These are phyloP conservation scores for Acmispon strigosus DNA, from an alignment of 306 rosid genomes.

Conservation along the genomic window DNA sequence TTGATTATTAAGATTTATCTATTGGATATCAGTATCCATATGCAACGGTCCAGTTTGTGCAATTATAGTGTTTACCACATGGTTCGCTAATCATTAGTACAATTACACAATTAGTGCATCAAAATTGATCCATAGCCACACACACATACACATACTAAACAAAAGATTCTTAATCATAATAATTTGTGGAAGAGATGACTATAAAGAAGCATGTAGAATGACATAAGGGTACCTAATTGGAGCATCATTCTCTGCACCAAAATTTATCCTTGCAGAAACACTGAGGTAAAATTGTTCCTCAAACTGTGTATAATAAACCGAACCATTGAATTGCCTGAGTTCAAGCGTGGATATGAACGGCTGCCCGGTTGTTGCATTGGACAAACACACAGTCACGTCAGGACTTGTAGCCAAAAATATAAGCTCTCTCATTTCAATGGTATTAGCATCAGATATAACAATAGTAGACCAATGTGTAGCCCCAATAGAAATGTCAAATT, in stretches of 20 bases:
- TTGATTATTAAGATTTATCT: background rate
- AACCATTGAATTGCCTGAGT: constrained; percentile 93
- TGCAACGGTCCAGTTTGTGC: too few species aligned
- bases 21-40: background rate
- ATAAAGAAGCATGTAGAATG: constrained; percentile 4
- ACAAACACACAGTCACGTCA: constrained; percentile 67
- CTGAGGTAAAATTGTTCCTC: constrained; percentile 78
- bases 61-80: background rate
- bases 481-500: constrained; percentile 86
- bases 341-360: constrained; percentile 96
- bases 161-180: background rate
- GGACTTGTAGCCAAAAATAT: constrained; percentile 80
- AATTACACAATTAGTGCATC: background rate
- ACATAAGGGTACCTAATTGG: constrained; percentile 53
- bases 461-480: constrained; percentile 90
- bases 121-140: background rate
- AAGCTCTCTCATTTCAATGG: constrained; percentile 62
- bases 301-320: constrained; percentile 53
- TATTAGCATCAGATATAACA: constrained; percentile 77
- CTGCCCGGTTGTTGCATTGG: constrained; percentile 94
- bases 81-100: background rate
- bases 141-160: background rate
- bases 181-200: background rate
- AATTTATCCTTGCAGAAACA: constrained; percentile 95
- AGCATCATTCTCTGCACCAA: constrained; percentile 79